Base-by-base conservation (phyloP, 768 basidiomycete genomes). In the Russula earlei region DNA sequence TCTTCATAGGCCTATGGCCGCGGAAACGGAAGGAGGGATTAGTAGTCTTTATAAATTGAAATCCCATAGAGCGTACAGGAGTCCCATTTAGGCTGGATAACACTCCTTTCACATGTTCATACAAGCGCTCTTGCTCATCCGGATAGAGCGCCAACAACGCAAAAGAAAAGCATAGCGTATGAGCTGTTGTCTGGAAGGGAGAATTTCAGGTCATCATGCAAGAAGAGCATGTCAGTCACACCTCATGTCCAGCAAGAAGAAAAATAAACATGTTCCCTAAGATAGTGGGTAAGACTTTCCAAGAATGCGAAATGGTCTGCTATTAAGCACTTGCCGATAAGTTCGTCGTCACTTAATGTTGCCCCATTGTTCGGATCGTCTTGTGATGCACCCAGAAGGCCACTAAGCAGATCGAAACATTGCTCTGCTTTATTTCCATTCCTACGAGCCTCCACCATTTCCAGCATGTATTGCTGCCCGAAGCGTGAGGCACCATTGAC, bases 71-170 rank as follows among this genome's bases (percentile, higher is more conserved):
- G 22, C 60, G 2, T 41, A 47, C 42, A 17, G 33, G 31, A 14
- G 5, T 11, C 8, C 24, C 24, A 56, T 66, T 62, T 2, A 38
- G 46, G 34, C 66, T 62, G 46, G 69, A 56, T 31, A 72, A 56
- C 4, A 73, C 61, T 5, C 56, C 54, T 24, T 63, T 67, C 55
- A 74, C 70, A 54, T 69, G 72, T 55, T 67, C 54, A 54, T 66
- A 72, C 25, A 74, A 57, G 44, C 65, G 70, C 48, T 70, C 74
- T 63, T 78, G 77, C 49, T 72, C 69, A 1, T 74, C 72, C 1
- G 66, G 68, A 55, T 72, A 65, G 10, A 76, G 62, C 0, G 77
- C 76, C 2, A 78, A 67, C 48, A 76, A 55, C 5, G 66, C 75
- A 50, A 77, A 68, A 0, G 71, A 60, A 61, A 69, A 75, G 44